Evolutionary conservation across 176 grass and related monocot species (phyloP), one percentile per base, ranked within the genome.

Genomic region (Rhynchospora breviuscula): DNA sequence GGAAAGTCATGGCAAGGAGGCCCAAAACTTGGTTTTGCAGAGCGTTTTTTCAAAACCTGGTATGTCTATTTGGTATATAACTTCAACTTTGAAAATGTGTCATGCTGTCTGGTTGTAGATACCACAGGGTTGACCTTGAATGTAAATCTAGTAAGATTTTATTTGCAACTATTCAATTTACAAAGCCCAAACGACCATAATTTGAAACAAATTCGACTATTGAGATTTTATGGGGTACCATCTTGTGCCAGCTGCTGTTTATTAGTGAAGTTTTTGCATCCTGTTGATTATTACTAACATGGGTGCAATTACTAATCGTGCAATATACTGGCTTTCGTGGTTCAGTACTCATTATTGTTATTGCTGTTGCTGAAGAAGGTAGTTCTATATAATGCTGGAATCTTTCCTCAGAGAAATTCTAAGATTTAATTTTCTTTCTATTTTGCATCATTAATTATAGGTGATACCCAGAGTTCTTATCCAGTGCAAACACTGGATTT

Each of bases 401-500:
- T n/a, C 4, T 75, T 51, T 75, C 47, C 44, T 75, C 46, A 14
- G 11, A 52, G 71, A 53, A 52, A 45, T 81, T 26, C 45, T 63
- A 5, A 14, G 45, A 26, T 65, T 65, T 63, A 49, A 63, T 81
- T 8, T 79, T 57, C 53, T 47, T 18, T 59, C 6, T 52, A 33
- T 8, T 12, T 5, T 5, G 31, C 35, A 71, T 84, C 68, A 59
- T 43, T 61, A 84, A 61, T 40, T 79, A 46, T 87, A 85, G 89
- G 81, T 40, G 70, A 85, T 43, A 22, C 77, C 12, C 54, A 59
- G 9, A 71, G 67, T 59, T 10, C 54, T 45, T 11, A 58, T 73
- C 80, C 80, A 61, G 53, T 90, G 44, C 89, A 87, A 69, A 80
- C 78, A 14, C 75, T 88, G 68, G 88, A 67, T 63, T 57, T 52